Evolutionary conservation across 2,329 filamentous ascomycete species (phyloP).

Genomic region (Ophiostoma fasciatum): DNA sequence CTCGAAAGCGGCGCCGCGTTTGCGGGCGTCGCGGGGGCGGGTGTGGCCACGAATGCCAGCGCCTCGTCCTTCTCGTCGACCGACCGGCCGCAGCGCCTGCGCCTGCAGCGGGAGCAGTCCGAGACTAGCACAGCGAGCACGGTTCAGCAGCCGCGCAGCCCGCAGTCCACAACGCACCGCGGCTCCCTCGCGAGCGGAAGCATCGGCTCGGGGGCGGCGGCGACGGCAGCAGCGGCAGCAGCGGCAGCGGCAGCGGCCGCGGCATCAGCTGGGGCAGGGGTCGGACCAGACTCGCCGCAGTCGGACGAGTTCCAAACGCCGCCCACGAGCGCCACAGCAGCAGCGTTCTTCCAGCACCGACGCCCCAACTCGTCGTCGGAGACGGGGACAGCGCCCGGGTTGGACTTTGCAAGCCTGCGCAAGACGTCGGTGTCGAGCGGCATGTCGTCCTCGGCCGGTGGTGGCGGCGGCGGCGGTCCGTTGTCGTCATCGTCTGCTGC

Average conservation of each 20-base stretch:
- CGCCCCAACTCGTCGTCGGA: slow-evolving; percentile 28
- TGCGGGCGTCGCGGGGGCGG: slow-evolving; percentile 2
- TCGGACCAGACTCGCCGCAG: slow-evolving; percentile 21
- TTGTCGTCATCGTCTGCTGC: too few species aligned
- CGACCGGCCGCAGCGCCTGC: slow-evolving; percentile 4
- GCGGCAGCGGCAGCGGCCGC: slow-evolving; percentile 1
- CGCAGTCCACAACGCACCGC: slow-evolving; percentile 21
- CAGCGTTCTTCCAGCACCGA: slow-evolving; percentile 21
- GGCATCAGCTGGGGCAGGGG: not conserved
- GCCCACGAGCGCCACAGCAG: slow-evolving; percentile 24
- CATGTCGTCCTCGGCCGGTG: too few species aligned
- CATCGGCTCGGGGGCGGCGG: not conserved
- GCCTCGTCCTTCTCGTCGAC: not conserved
- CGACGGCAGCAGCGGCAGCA: slow-evolving; percentile 2
- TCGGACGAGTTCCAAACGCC: slow-evolving; percentile 36
- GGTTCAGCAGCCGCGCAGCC: slow-evolving; percentile 18
- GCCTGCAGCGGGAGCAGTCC: slow-evolving; percentile 14
- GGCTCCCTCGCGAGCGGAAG: slow-evolving; percentile 13
- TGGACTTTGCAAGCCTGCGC: slow-evolving; percentile 19
- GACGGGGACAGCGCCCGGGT: slow-evolving; percentile 24
- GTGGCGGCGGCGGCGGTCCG: slow-evolving; percentile 15
- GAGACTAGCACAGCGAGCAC: slow-evolving; percentile 20
- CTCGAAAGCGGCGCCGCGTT: slow-evolving; percentile 10
- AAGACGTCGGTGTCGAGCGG: slow-evolving; percentile 30
- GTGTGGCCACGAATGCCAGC: not conserved